Percentiles rank a stretch among this genome's conserved stretches.
Conservation (phyloP, 116 monocot genomes). For the Cymodocea nodosa region DNA sequence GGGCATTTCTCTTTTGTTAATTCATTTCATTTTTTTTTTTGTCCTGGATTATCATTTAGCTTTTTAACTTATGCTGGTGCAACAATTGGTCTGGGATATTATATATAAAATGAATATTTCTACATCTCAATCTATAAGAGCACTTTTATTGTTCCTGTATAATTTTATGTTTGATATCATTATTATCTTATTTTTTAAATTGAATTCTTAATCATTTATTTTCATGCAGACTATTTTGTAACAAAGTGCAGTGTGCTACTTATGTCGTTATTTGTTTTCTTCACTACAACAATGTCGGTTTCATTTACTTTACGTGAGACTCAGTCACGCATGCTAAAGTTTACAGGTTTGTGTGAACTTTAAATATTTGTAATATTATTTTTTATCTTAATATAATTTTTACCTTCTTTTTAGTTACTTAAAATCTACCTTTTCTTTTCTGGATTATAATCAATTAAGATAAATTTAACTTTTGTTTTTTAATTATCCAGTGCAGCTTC, state of each 20-base stretch:
- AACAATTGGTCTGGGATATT: no score
- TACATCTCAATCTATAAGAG: no score
- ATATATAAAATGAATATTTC: no score
- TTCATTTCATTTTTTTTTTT: no score
- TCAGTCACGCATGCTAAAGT: constrained; percentile 98
- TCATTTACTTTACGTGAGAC: constrained; percentile 97
- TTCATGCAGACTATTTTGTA: constrained; percentile 79
- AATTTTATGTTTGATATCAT: background rate
- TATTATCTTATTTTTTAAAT: background rate
- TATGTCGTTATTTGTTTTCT: constrained; percentile 99
- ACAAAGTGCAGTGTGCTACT: constrained; percentile 95
- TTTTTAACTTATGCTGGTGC: no score
- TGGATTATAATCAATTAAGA: background rate
- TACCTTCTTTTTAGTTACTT: background rate
- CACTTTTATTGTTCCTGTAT: no score
- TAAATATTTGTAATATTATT: background rate
- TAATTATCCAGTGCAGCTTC: constrained; percentile 81
- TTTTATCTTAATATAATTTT: no score
- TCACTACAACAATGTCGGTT: constrained; percentile 99
- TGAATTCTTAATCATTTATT: background rate
- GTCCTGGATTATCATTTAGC: no score
- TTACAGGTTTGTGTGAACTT: constrained; percentile 57
- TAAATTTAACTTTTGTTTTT: constrained; percentile 7
- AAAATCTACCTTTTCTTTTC: background rate
- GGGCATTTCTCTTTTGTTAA: no score